These are phyloP conservation scores for Castanospermum australe DNA, from an alignment of 306 rosid species.

Conservation along the genomic window DNA sequence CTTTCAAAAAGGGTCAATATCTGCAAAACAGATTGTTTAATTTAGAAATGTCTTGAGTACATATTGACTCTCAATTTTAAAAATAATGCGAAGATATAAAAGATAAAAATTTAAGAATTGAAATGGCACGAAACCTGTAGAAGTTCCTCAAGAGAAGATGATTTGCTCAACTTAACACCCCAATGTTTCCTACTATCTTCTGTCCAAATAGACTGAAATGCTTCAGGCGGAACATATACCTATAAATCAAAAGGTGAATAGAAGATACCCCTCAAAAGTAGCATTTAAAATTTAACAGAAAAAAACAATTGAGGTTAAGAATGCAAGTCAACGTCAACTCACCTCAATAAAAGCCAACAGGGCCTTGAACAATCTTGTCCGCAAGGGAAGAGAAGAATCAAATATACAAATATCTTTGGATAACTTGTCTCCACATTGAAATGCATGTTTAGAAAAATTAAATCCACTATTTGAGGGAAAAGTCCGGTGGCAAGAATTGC, in stretches of 20 bases:
- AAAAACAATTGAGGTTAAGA: background rate
- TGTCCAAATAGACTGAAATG: slow-evolving; percentile 75
- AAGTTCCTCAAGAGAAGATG: slow-evolving; percentile 70
- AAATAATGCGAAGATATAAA: slow-evolving; percentile 7
- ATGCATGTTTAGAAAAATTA: slow-evolving; percentile 55
- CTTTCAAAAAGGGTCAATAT: slow-evolving; percentile 72
- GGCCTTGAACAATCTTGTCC: slow-evolving; percentile 72
- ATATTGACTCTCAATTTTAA: background rate
- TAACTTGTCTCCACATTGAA: slow-evolving; percentile 61
- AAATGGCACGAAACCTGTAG: slow-evolving; percentile 56
- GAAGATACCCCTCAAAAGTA: background rate
- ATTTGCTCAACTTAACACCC: slow-evolving; percentile 68
- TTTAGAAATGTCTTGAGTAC: slow-evolving; percentile 16
- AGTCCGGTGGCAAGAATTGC: slow-evolving; percentile 72
- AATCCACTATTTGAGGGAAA: slow-evolving; percentile 47
- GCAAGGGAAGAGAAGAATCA: slow-evolving; percentile 72
- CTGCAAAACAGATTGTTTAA: slow-evolving; percentile 46
- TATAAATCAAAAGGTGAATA: slow-evolving; percentile 36
- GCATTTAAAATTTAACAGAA: background rate
- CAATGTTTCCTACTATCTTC: slow-evolving; percentile 62
- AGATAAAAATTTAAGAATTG: background rate
- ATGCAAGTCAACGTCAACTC: slow-evolving; percentile 29
- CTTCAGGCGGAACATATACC: slow-evolving; percentile 76
- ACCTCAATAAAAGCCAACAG: slow-evolving; percentile 79
- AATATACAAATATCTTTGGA: slow-evolving; percentile 40